Conservation (phyloP, 768 basidiomycete genomes). For the Leccinum disarticulatum region DNA sequence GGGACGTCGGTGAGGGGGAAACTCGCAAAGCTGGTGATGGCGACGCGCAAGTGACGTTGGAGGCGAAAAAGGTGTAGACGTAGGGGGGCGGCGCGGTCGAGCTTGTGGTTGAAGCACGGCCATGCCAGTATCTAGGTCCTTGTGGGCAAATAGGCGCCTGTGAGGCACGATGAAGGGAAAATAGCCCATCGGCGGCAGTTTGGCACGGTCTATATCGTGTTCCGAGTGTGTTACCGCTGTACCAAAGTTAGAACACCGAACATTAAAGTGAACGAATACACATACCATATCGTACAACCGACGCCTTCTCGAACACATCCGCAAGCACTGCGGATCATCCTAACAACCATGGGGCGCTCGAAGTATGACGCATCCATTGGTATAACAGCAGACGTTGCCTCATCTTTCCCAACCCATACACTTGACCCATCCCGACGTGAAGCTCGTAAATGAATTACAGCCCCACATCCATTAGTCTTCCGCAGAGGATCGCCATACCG, state of each 20-base stretch:
- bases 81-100: constrained; percentile 20
- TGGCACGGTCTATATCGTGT: constrained; percentile 61
- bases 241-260: constrained; percentile 11
- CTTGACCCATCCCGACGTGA: constrained; percentile 50
- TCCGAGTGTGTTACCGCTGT: constrained; percentile 64
- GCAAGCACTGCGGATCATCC: constrained; percentile 55
- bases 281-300: constrained; percentile 61
- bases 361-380: constrained; percentile 60
- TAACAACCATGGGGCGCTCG: constrained; percentile 46
- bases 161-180: constrained; percentile 23
- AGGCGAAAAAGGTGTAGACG: constrained; percentile 50
- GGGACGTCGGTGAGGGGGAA: background rate
- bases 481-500: constrained; percentile 5
- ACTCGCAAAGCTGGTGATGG: constrained; percentile 8
- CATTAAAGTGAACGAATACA: constrained; percentile 2
- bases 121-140: constrained; percentile 44
- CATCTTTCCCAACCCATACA: constrained; percentile 58
- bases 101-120: constrained; percentile 15
- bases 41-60: constrained; percentile 40
- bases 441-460: constrained; percentile 56
- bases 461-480: constrained; percentile 59
- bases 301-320: constrained; percentile 69
- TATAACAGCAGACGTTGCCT: constrained; percentile 53
- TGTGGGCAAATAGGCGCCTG: constrained; percentile 36
- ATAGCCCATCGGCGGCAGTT: constrained; percentile 50